These are phyloP conservation scores for Aspergillus tanneri DNA, from an alignment of 2,329 filamentous ascomycete genomes.

Conservation along the genomic window DNA sequence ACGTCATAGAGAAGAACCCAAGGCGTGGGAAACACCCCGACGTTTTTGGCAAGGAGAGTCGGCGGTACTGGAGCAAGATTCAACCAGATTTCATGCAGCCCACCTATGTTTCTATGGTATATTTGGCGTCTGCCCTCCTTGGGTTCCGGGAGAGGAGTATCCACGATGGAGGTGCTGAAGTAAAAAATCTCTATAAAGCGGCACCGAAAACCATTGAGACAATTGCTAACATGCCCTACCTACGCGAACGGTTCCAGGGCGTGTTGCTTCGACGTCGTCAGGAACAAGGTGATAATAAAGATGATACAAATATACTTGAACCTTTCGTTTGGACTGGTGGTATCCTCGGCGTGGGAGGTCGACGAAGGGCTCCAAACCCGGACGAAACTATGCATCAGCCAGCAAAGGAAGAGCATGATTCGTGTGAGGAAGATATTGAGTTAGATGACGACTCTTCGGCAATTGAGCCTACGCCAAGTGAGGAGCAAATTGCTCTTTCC, in stretches of 20 bases:
- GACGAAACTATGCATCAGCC: not conserved
- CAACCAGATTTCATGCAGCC: constrained; percentile 44
- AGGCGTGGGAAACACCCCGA: constrained; percentile 22
- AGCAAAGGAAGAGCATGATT: not conserved
- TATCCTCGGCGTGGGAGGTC: constrained; percentile 31
- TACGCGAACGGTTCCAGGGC: constrained; percentile 43
- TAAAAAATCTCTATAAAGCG: constrained; percentile 27
- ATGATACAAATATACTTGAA: constrained; percentile 12
- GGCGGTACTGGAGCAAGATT: constrained; percentile 37
- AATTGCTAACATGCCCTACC: constrained; percentile 39
- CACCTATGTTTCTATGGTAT: constrained; percentile 46
- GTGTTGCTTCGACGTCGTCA: constrained; percentile 38
- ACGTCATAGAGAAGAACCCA: constrained; percentile 32
- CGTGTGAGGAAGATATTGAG: not conserved
- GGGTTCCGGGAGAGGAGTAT: constrained; percentile 39
- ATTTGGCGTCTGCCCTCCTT: constrained; percentile 42
- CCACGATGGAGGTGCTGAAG: constrained; percentile 30
- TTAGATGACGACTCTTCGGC: not conserved
- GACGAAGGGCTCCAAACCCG: not conserved
- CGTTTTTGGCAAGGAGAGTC: constrained; percentile 33
- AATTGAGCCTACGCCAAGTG: too few relatives aligned
- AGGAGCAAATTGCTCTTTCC: too few relatives aligned
- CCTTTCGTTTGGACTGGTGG: constrained; percentile 38
- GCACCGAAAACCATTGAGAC: constrained; percentile 40
- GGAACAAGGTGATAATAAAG: constrained; percentile 22